Evolutionary conservation across 192 early-diverging fungal species (phyloP).

Genomic region (Bifiguratus adelaidae): DNA sequence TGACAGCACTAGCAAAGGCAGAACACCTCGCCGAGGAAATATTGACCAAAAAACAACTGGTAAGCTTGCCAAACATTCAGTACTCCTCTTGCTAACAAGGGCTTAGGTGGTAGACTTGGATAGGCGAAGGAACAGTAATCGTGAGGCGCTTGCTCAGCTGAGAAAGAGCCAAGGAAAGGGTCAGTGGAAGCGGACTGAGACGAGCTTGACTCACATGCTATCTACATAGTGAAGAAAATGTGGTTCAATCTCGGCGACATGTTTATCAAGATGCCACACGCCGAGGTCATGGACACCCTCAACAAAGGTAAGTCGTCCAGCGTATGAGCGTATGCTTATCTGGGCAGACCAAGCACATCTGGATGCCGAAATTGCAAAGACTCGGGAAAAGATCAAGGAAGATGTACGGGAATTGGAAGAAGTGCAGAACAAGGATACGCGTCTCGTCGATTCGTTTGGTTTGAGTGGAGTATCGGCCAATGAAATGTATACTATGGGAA

Average conservation of each 20-base stretch:
- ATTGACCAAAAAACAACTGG: conserved; percentile 43
- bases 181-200: neutral
- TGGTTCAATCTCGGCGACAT: conserved; percentile 50
- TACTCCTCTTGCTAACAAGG: neutral
- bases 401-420: conserved; percentile 28
- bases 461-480: conserved; percentile 22
- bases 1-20: conserved; percentile 29
- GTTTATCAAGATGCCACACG: conserved; percentile 41
- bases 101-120: conserved; percentile 45
- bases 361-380: conserved; percentile 27
- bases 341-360: conserved; percentile 36
- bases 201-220: neutral
- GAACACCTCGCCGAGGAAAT: conserved; percentile 43
- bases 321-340: neutral
- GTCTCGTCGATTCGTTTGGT: conserved; percentile 27
- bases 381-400: conserved; percentile 28
- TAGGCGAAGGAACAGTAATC: conserved; percentile 37
- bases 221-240: conserved; percentile 31
- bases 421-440: conserved; percentile 32
- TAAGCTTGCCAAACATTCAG: conserved; percentile 7
- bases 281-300: conserved; percentile 34
- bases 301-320: conserved; percentile 29
- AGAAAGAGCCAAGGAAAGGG: conserved; percentile 25
- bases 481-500: conserved; percentile 15
- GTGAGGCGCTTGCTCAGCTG: conserved; percentile 37